Evolutionary conservation across 495 filamentous ascomycete species (phyloP).

Genomic region (Penicillium ucsense): DNA sequence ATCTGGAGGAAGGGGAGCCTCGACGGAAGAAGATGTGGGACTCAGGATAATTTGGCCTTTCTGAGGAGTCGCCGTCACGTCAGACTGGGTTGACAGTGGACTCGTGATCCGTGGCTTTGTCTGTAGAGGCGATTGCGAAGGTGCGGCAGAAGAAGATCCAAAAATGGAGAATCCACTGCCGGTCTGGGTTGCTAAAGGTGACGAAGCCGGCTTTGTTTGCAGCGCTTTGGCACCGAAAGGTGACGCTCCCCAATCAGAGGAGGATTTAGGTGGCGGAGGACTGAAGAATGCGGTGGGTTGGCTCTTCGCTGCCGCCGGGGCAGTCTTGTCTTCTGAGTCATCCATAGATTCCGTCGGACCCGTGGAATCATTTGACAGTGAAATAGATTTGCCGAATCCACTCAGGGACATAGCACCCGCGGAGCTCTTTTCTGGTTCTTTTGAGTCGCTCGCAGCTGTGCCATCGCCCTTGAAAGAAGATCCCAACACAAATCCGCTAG

Average conservation of each 20-base stretch:
- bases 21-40: slow-evolving; percentile 16
- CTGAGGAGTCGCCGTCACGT: slow-evolving; percentile 26
- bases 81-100: slow-evolving; percentile 27
- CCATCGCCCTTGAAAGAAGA: slow-evolving; percentile 75
- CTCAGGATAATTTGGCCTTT: slow-evolving; percentile 15
- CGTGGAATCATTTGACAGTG: slow-evolving; percentile 14
- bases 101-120: slow-evolving; percentile 17
- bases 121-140: not conserved
- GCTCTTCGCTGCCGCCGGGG: slow-evolving; percentile 10
- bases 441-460: slow-evolving; percentile 48
- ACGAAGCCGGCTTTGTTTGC: slow-evolving; percentile 15
- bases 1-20: slow-evolving; percentile 67
- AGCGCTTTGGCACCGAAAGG: slow-evolving; percentile 6
- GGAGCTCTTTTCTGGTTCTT: slow-evolving; percentile 37
- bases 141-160: slow-evolving; percentile 9
- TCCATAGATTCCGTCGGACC: slow-evolving; percentile 27
- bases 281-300: slow-evolving; percentile 14
- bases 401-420: slow-evolving; percentile 25
- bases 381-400: slow-evolving; percentile 21
- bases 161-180: slow-evolving; percentile 30
- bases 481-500: slow-evolving; percentile 56
- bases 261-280: slow-evolving; percentile 11
- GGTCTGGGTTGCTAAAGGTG: slow-evolving; percentile 26
- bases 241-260: no score
- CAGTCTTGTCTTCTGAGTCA: slow-evolving; percentile 25